These are phyloP conservation scores for Phyllosticta paracitricarpa DNA, from an alignment of 2,329 filamentous ascomycete genomes.

Conservation along the genomic window DNA sequence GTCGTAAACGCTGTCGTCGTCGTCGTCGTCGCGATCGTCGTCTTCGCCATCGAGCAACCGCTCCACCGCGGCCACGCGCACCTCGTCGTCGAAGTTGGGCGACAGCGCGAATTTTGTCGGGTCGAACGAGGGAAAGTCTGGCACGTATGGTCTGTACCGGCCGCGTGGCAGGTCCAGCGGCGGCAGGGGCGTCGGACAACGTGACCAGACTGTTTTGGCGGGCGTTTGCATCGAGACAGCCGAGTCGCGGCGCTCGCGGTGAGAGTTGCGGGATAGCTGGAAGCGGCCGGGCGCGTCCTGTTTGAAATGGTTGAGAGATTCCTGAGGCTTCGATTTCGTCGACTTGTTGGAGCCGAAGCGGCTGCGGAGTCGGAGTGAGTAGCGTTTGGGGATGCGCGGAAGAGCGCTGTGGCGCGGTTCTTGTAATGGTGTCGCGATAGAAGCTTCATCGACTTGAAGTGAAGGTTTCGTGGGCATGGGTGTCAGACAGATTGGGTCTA, in stretches of 20 bases:
- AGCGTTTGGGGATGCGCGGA: not conserved
- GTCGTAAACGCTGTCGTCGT: not conserved
- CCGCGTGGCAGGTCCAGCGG: not conserved
- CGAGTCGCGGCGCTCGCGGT: not conserved
- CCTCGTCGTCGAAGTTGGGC: not conserved
- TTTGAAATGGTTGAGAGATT: not conserved
- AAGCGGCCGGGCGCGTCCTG: not conserved
- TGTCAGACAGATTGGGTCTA: not conserved
- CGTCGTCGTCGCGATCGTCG: not conserved
- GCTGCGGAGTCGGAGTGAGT: not conserved
- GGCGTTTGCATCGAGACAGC: not conserved
- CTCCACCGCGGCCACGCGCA: not conserved
- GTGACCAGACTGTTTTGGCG: not conserved
- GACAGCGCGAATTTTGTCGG: not conserved
- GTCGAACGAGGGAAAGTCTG: not conserved
- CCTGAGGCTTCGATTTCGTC: not conserved
- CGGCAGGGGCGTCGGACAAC: not conserved
- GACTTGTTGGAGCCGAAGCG: not conserved
- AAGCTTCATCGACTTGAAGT: not conserved
- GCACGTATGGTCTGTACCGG: not conserved
- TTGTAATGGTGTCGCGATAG: not conserved
- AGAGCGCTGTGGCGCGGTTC: not conserved
- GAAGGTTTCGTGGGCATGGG: not conserved
- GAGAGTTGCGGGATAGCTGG: not conserved
- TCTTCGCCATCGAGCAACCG: not conserved